Percentiles rank a stretch among this genome's conserved stretches.
Conservation (phyloP, 345 rosid genomes). For the Brassica juncea region DNA sequence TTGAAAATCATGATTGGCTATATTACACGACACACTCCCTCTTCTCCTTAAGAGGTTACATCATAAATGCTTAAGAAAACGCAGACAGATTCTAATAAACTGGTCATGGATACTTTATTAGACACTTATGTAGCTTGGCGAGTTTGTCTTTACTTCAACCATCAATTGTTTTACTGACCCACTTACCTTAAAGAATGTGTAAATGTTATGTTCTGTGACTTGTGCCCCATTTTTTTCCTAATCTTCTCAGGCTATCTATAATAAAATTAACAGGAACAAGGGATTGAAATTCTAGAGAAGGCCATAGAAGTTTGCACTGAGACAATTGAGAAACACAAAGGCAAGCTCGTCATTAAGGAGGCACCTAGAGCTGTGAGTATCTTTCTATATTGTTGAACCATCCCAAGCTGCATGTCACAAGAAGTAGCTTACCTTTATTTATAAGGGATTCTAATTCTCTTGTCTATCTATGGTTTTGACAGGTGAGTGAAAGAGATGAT, state of each 20-base stretch:
- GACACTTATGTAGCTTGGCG: neutral
- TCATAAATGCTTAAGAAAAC: neutral
- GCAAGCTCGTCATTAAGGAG: conserved; percentile 85
- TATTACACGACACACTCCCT: neutral
- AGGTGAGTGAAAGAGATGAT: conserved; percentile 99
- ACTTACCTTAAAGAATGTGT: neutral
- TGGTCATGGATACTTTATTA: neutral
- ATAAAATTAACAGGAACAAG: conserved; percentile 73
- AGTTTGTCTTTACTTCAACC: neutral
- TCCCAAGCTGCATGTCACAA: conserved; percentile 13
- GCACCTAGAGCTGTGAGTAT: conserved; percentile 91
- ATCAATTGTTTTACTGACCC: neutral
- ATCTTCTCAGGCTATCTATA: neutral
- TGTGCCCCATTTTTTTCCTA: neutral
- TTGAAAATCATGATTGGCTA: neutral
- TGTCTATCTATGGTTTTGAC: neutral
- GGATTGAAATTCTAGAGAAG: conserved; percentile 66
- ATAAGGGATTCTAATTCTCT: neutral
- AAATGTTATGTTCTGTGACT: neutral
- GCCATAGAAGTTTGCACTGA: conserved; percentile 84
- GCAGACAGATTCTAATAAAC: neutral
- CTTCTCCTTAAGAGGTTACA: too few relatives aligned
- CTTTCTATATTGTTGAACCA: neutral
- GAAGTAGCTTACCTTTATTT: neutral
- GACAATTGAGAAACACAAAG: conserved; percentile 79